Evolutionary conservation across 192 early-diverging fungal species (phyloP), one percentile per base, ranked within the genome.

Genomic region (Lobosporangium transversale): DNA sequence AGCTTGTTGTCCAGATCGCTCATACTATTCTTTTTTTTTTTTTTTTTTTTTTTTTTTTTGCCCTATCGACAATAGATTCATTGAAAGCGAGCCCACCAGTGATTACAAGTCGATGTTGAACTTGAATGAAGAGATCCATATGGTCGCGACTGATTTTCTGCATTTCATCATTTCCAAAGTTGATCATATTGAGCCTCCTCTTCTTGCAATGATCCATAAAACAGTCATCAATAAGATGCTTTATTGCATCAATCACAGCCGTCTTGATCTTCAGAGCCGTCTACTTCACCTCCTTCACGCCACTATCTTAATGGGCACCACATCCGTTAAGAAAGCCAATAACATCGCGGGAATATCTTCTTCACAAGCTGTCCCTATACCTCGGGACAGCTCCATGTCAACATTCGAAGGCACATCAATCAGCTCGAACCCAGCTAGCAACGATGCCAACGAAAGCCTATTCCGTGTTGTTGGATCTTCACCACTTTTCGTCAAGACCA

Each of bases 251-350:
- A 48, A 62, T 36, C 62, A 71, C 18, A 52, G 66, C 11, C 61
- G 81, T 1, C 69, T 89, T 1, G 88, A 89, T 35, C 56, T 89
- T 7, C 90, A 92, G 58, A 83, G 83, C n/a, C 67, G 80, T 21
- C 65, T 92, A 17, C 60, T 92, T 21, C 84, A 86, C 50, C 51
- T 90, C 14, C 45, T 89, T 18, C 81, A 83, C 21, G 69, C 84
- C 2, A 81, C 85, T 8, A 62, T 88, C n/a, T 53, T 83, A 0
- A 84, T 84, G 53, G 66, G 79, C 8, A 70, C 81, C 1, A 62
- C 75, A 0, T 40, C 58, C 2, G 53, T 63, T 23, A 69, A 81
- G 63, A 66, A 68, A 29, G 30, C 47, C 29, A 35, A 17, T 12
- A 27, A 31, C 9, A 24, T 55, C 15, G 36, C 57, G 2, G 42